Conservation (phyloP, 768 basidiomycete species). For the Mycena belliarum region DNA sequence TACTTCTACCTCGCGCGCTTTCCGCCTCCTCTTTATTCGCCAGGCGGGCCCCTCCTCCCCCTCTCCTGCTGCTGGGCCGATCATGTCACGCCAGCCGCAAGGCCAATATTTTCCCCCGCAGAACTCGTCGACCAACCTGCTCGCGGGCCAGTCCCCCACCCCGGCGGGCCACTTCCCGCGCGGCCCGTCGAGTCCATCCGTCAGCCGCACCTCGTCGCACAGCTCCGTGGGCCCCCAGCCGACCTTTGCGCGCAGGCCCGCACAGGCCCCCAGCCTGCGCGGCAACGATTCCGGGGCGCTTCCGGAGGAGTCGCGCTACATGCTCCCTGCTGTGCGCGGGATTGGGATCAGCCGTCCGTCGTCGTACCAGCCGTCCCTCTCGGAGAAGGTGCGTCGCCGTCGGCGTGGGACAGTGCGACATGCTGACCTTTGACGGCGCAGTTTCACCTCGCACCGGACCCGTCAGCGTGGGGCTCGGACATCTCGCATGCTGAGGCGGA, state of each 20-base stretch:
- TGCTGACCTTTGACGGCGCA: no score
- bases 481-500: conserved; percentile 12
- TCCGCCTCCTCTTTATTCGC: no score
- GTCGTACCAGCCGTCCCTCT: conserved; percentile 6
- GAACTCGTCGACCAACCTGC: no score
- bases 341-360: neutral
- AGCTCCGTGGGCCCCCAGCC: neutral
- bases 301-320: conserved; percentile 11
- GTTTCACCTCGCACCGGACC: conserved; percentile 10
- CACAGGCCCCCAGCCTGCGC: neutral
- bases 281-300: neutral
- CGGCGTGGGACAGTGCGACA: neutral
- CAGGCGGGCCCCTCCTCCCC: no score
- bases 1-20: no score
- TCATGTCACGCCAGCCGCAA: no score
- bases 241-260: neutral
- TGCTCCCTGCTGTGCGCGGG: neutral
- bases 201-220: neutral
- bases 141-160: no score
- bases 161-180: no score
- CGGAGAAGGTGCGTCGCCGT: conserved; percentile 10
- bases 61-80: no score
- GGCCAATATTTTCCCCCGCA: no score
- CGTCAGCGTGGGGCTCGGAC: conserved; percentile 3
- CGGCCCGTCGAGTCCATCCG: no score